Percentiles rank a stretch among this genome's conserved stretches.
Conservation (phyloP, 768 basidiomycete genomes). For the Russula abietina region DNA sequence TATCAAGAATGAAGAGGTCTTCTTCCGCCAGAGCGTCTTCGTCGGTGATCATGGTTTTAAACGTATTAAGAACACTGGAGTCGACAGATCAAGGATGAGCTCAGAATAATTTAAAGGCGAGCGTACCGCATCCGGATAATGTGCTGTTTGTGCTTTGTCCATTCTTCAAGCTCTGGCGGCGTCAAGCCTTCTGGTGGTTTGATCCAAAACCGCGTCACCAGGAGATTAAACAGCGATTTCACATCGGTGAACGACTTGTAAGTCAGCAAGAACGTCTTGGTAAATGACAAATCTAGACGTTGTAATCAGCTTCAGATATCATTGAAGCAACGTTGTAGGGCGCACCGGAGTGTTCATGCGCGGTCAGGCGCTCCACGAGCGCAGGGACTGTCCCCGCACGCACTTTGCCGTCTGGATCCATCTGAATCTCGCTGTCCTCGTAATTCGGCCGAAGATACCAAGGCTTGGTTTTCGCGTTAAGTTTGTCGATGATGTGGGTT, state of each 20-base stretch:
- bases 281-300: conserved; percentile 66
- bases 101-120: not conserved
- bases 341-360: conserved; percentile 82
- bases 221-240: conserved; percentile 74
- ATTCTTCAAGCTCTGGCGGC: conserved; percentile 59
- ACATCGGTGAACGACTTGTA: conserved; percentile 90
- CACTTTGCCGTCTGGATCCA: conserved; percentile 79
- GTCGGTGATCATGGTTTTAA: conserved; percentile 84
- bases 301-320: conserved; percentile 3
- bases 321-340: conserved; percentile 3
- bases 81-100: conserved; percentile 6
- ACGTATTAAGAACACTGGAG: conserved; percentile 77
- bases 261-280: conserved; percentile 89
- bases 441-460: conserved; percentile 87
- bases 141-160: conserved; percentile 81
- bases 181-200: conserved; percentile 63
- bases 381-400: conserved; percentile 83
- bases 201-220: conserved; percentile 75
- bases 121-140: conserved; percentile 77
- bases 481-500: conserved; percentile 37
- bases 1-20: conserved; percentile 73
- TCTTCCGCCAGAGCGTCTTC: conserved; percentile 82
- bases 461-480: conserved; percentile 46
- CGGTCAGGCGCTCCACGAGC: conserved; percentile 83
- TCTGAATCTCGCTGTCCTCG: conserved; percentile 69